Conservation (phyloP, 352 stramenopile genomes). For the Pythium phragmitis region DNA sequence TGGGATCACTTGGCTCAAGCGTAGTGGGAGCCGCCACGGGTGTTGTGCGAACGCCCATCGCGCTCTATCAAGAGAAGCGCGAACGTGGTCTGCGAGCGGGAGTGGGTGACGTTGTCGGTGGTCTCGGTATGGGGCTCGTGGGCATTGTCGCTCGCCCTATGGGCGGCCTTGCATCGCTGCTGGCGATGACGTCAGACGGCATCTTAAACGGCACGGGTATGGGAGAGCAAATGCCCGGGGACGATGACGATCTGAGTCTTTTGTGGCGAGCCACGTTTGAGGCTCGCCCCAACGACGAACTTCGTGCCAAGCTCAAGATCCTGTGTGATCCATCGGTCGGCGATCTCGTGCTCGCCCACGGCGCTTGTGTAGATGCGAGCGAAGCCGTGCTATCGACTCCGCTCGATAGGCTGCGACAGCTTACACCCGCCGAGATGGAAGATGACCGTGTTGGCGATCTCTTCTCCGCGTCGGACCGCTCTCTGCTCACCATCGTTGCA, state of each 20-base stretch:
- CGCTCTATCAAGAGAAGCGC: slow-evolving; percentile 68
- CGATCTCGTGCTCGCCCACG: slow-evolving; percentile 62
- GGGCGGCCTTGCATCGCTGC: slow-evolving; percentile 70
- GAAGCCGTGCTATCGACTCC: slow-evolving; percentile 23
- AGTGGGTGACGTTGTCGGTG: slow-evolving; percentile 62
- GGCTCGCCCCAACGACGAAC: slow-evolving; percentile 58
- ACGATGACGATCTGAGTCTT: slow-evolving; percentile 29
- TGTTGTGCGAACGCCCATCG: slow-evolving; percentile 74
- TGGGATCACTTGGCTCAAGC: slow-evolving; percentile 70
- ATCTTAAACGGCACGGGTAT: slow-evolving; percentile 63
- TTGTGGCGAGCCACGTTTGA: slow-evolving; percentile 35
- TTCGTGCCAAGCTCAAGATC: slow-evolving; percentile 81
- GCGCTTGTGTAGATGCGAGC: slow-evolving; percentile 50
- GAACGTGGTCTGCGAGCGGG: slow-evolving; percentile 59
- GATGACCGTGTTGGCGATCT: slow-evolving; percentile 34
- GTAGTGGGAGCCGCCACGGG: slow-evolving; percentile 75
- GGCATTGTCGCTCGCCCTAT: slow-evolving; percentile 78
- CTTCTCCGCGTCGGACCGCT: slow-evolving; percentile 35
- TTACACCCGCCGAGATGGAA: slow-evolving; percentile 26
- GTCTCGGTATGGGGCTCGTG: slow-evolving; percentile 76
- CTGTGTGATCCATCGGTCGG: slow-evolving; percentile 44
- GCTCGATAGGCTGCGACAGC: slow-evolving; percentile 30
- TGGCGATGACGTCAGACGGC: slow-evolving; percentile 77
- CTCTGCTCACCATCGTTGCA: slow-evolving; percentile 33
- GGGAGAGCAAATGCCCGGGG: slow-evolving; percentile 28